Percentiles rank a stretch among this genome's conserved stretches.
These are phyloP conservation scores for Daedaleopsis sinensis DNA, from an alignment of 768 basidiomycete species.

Conservation along the genomic window DNA sequence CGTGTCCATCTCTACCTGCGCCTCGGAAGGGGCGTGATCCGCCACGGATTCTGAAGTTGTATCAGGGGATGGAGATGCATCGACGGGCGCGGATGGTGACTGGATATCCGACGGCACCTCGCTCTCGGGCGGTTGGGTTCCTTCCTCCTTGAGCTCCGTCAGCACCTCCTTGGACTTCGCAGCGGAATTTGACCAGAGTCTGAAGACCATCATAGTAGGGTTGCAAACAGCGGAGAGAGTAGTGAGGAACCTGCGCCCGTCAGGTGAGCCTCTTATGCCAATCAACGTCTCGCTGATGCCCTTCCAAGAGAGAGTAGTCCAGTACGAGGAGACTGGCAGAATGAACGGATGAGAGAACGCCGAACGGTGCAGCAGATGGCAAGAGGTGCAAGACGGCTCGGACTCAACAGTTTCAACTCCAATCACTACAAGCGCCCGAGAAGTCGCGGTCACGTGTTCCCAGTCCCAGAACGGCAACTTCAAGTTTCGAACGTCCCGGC, in stretches of 20 bases:
- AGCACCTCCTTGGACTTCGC: slow-evolving; percentile 1
- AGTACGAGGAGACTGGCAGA: not conserved
- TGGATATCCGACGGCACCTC: not conserved
- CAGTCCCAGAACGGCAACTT: no score
- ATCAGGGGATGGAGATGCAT: not conserved
- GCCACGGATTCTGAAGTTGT: not conserved
- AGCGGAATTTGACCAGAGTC: slow-evolving; percentile 1
- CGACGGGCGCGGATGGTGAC: not conserved
- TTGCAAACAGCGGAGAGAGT: not conserved
- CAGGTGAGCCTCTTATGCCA: not conserved
- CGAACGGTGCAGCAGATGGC: not conserved
- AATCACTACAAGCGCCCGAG: not conserved
- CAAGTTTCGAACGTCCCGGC: no score
- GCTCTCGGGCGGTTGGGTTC: not conserved
- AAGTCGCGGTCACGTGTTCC: slow-evolving; percentile 10
- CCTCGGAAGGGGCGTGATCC: not conserved
- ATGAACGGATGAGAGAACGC: not conserved
- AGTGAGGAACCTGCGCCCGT: not conserved
- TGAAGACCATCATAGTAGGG: slow-evolving; percentile 1
- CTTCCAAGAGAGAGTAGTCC: not conserved
- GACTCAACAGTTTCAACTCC: not conserved
- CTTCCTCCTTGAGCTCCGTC: not conserved
- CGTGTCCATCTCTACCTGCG: not conserved
- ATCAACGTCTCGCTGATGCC: not conserved
- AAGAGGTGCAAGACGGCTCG: slow-evolving; percentile 1